Evolutionary conservation across 129 eudicot species (phyloP).

Genomic region (Pittosporum tobira): DNA sequence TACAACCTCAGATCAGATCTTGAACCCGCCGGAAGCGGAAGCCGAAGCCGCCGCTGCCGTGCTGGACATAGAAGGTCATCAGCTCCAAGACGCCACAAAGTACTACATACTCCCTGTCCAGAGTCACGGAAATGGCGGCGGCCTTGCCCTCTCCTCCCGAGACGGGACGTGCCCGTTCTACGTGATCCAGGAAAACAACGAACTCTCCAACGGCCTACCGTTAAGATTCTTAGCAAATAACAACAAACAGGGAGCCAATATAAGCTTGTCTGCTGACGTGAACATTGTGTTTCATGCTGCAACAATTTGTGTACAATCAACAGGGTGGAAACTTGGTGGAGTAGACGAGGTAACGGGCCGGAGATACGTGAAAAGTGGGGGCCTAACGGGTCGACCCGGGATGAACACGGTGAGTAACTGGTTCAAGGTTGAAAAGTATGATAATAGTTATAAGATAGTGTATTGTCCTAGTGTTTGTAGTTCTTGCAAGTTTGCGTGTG

Average conservation of each 20-base stretch:
- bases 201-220: constrained; percentile 45
- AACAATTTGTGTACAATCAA: constrained; percentile 61
- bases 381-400: constrained; percentile 55
- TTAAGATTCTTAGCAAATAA: constrained; percentile 40
- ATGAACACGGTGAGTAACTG: constrained; percentile 46
- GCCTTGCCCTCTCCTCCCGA: constrained; percentile 46
- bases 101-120: constrained; percentile 34
- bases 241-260: constrained; percentile 14
- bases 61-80: constrained; percentile 44
- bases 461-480: constrained; percentile 68
- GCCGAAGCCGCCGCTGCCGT: constrained; percentile 13
- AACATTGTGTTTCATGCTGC: constrained; percentile 60
- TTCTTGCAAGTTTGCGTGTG: constrained; percentile 54
- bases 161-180: constrained; percentile 48
- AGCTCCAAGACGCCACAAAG: constrained; percentile 31
- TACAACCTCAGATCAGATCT: constrained; percentile 13
- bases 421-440: constrained; percentile 58
- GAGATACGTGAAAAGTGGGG: constrained; percentile 52
- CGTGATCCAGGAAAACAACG: constrained; percentile 44
- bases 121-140: constrained; percentile 36
- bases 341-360: constrained; percentile 28
- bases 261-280: constrained; percentile 45
- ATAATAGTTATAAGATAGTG: constrained; percentile 51
- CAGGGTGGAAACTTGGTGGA: constrained; percentile 47
- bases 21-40: constrained; percentile 7